phyloP scores from a whole-genome alignment of 371 early-diverging fungal genomes.

The Hamiltosporidium tvaerminnensis region DNA sequence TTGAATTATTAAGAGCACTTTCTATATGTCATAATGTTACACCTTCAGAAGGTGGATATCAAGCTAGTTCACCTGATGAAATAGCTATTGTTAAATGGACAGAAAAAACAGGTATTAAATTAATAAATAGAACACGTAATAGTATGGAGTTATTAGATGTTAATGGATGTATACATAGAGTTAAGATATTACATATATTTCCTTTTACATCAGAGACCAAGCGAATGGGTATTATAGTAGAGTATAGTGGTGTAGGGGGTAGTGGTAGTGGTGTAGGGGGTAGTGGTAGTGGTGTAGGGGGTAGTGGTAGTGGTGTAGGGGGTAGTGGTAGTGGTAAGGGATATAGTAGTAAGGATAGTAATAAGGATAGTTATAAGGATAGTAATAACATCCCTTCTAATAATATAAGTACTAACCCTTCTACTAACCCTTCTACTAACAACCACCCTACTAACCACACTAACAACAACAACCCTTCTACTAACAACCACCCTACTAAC shows the following conservation, averaged over 20 bases:
- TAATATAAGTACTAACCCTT: too few relatives aligned
- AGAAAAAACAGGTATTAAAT: conserved; percentile 65
- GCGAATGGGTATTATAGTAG: conserved; percentile 91
- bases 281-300: too few relatives aligned
- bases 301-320: too few relatives aligned
- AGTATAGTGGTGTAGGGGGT: too few relatives aligned
- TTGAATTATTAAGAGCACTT: conserved; percentile 66
- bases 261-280: too few relatives aligned
- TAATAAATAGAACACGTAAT: conserved; percentile 57
- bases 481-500: too few relatives aligned
- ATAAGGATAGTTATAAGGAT: conserved; percentile 57
- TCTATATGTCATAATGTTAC: conserved; percentile 76
- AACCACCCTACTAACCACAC: too few relatives aligned
- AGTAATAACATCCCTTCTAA: too few relatives aligned
- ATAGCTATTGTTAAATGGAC: conserved; percentile 92
- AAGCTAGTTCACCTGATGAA: conserved; percentile 97
- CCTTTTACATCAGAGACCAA: conserved; percentile 92
- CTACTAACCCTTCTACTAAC: too few relatives aligned
- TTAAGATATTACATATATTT: conserved; percentile 69
- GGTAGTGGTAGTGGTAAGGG: too few relatives aligned
- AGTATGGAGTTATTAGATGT: not conserved
- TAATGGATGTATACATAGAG: not conserved
- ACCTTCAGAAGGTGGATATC: conserved; percentile 58
- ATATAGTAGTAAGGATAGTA: conserved; percentile 57
- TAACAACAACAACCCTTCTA: too few relatives aligned